These are phyloP conservation scores for Hypoxylon rickii DNA, from an alignment of 495 filamentous ascomycete genomes.

Conservation along the genomic window DNA sequence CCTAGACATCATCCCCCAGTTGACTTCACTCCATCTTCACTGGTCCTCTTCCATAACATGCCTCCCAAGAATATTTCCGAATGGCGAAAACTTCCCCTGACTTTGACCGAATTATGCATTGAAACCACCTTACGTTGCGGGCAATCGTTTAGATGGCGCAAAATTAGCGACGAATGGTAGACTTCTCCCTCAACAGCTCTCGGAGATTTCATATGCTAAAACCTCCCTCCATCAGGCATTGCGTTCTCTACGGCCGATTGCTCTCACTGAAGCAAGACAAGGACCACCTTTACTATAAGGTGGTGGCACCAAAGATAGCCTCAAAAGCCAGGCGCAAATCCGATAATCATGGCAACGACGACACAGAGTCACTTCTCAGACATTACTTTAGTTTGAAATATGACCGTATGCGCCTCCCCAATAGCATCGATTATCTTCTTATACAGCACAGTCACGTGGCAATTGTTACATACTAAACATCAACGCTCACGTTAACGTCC, in stretches of 20 bases:
- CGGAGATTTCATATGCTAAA: no score
- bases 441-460: no score
- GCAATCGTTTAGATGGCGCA: slow-evolving; percentile 93
- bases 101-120: slow-evolving; percentile 81
- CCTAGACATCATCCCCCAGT: no score
- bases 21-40: no score
- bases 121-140: slow-evolving; percentile 90
- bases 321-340: slow-evolving; percentile 13
- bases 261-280: slow-evolving; percentile 84
- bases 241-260: slow-evolving; percentile 82
- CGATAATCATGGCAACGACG: slow-evolving; percentile 54
- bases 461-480: no score
- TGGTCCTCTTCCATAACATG: slow-evolving; percentile 23
- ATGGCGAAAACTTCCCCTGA: slow-evolving; percentile 83
- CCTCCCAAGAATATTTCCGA: slow-evolving; percentile 52
- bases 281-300: slow-evolving; percentile 77
- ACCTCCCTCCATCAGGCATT: slow-evolving; percentile 64
- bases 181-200: not conserved
- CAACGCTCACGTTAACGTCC: no score
- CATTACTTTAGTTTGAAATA: slow-evolving; percentile 83
- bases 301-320: slow-evolving; percentile 56
- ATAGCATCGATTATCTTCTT: no score
- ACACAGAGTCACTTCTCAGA: slow-evolving; percentile 67
- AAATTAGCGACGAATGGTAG: slow-evolving; percentile 82
- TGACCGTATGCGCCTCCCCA: slow-evolving; percentile 46